Base-by-base conservation (phyloP, 805 yeast genomes). In the Lipomyces starkeyi region DNA sequence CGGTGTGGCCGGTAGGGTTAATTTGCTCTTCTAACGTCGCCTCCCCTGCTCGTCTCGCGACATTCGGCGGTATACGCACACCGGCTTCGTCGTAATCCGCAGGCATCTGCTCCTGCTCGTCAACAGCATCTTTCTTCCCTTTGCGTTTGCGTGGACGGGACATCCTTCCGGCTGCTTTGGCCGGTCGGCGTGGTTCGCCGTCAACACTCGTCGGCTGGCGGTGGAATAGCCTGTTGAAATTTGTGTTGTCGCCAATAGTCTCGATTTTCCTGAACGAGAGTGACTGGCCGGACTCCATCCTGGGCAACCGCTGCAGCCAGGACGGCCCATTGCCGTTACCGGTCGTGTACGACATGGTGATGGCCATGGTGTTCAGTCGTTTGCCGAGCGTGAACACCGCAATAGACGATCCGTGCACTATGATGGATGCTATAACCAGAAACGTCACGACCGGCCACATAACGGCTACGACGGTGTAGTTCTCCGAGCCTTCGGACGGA, bases 391-490 rank as follows among this genome's bases (percentile, higher is more conserved):
- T 85, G 70, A 84, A 82, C 20, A 87, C 91, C 3, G 95, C 95
- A 32, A 91, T 92, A 0, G 97, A 91, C 0, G 97, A 91, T 2
- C 98, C 98, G 78, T 93, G 98, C 86, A 93, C 94, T 22, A 91
- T 81, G 73, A 93, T 91, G 0, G 97, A 93, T 0, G 93, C 84
- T 2, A 93, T 83, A 29, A 93, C 90, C 71, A 93, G 81, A 75
- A 93, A 93, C 47, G 93, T 87, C 0, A 90, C 88, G 9, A 91
- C 84, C 0, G 97, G 97, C 97, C 97, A 92, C 49, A 92, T 83
- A 4, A 84, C 77, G 0, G 87, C 86, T 53, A 91, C 82, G 22
- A 89, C 76, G 73, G 83, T 86, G 77, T 86, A 88, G 74, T 89
- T 86, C 7, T 85, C 82, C 54, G 83, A 76, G 1, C 81, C 85